Percentiles rank a stretch among this genome's conserved stretches.
These are phyloP conservation scores for Phoma herbarum DNA, from an alignment of 2,329 filamentous ascomycete genomes.

Conservation along the genomic window DNA sequence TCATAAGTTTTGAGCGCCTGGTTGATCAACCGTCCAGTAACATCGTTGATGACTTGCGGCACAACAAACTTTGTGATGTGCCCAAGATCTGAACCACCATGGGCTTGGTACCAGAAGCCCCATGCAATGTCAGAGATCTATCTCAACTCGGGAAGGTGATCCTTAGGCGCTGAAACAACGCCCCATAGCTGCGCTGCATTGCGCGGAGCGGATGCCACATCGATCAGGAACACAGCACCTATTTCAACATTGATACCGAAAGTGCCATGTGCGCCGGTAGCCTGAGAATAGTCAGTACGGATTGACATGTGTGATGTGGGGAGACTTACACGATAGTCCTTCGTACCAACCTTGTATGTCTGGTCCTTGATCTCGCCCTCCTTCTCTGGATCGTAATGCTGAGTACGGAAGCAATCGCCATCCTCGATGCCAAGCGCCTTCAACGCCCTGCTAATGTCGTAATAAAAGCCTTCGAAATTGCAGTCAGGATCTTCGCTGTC, in stretches of 20 bases:
- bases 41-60: constrained; percentile 9
- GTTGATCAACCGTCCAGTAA: constrained; percentile 5
- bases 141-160: constrained; percentile 10
- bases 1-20: constrained; percentile 1
- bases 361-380: constrained; percentile 8
- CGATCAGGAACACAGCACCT: constrained; percentile 22
- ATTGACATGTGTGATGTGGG: background rate
- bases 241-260: constrained; percentile 19
- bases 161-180: background rate
- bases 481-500: constrained; percentile 10
- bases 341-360: constrained; percentile 12
- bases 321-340: constrained; percentile 8
- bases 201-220: constrained; percentile 7
- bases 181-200: constrained; percentile 3
- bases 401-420: constrained; percentile 10
- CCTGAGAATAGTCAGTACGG: background rate
- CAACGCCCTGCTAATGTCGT: constrained; percentile 8
- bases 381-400: constrained; percentile 8
- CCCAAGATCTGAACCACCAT: background rate
- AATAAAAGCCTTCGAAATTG: constrained; percentile 10
- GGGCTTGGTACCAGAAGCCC: constrained; percentile 19
- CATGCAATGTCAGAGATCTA: constrained; percentile 25
- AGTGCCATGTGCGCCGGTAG: constrained; percentile 12
- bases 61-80: constrained; percentile 22
- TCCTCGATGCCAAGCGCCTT: constrained; percentile 12